Evolutionary conservation across 192 early-diverging fungal genomes (phyloP).

Genomic region (Rhizoclosmatium globosum): DNA sequence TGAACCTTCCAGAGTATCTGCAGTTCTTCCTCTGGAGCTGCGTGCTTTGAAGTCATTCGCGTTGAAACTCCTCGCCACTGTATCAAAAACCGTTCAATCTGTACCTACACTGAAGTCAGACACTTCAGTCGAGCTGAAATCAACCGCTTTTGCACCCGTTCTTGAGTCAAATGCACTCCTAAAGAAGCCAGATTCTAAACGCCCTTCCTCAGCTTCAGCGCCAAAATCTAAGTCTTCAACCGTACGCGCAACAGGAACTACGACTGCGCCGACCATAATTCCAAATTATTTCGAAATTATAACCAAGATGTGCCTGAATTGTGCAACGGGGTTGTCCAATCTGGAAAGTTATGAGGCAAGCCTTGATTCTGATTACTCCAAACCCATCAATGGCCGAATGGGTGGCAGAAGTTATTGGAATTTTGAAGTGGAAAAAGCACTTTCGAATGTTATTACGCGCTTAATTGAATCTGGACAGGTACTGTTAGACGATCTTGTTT

Average conservation of each 20-base stretch:
- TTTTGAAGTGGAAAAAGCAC: conserved; percentile 24
- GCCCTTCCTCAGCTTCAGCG: neutral
- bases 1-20: neutral
- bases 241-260: neutral
- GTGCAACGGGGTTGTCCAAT: neutral
- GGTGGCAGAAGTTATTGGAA: conserved; percentile 5
- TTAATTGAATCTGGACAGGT: conserved; percentile 21
- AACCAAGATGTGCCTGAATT: neutral
- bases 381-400: neutral
- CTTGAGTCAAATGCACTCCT: neutral
- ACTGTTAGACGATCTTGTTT: neutral
- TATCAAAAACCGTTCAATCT: neutral
- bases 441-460: conserved; percentile 20
- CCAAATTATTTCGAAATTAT: neutral
- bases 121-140: neutral
- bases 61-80: neutral
- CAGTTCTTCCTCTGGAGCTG: neutral
- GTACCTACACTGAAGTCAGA: neutral
- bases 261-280: neutral
- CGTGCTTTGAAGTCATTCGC: conserved; percentile 1
- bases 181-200: neutral
- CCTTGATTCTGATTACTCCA: neutral
- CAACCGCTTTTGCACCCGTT: neutral
- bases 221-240: no score
- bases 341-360: neutral